These are phyloP conservation scores for Lactuca sativa DNA, from an alignment of 129 eudicot genomes.

Conservation along the genomic window DNA sequence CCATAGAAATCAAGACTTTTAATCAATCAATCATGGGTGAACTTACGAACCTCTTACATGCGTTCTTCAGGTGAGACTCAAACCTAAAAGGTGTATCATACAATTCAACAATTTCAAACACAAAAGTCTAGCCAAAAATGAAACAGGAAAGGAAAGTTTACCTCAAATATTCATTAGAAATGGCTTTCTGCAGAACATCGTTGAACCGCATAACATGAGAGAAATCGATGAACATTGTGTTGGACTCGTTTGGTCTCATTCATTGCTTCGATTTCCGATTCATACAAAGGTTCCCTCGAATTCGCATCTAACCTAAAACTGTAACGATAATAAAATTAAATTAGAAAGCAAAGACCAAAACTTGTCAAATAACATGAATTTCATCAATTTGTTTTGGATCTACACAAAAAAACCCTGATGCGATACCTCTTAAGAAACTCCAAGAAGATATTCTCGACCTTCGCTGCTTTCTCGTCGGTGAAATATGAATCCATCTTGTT, in stretches of 20 bases:
- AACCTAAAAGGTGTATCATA: slow-evolving; percentile 34
- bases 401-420: not conserved
- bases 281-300: slow-evolving; percentile 57
- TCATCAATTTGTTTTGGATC: not conserved
- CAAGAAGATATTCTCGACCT: too few species aligned
- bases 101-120: slow-evolving; percentile 12
- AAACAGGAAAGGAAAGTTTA: too few species aligned
- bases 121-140: too few species aligned
- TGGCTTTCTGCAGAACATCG: slow-evolving; percentile 23
- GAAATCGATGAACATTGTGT: slow-evolving; percentile 91
- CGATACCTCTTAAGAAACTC: too few species aligned
- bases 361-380: not conserved
- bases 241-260: not conserved
- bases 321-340: not conserved
- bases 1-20: too few species aligned
- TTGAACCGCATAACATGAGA: slow-evolving; percentile 70
- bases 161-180: too few species aligned
- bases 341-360: not conserved
- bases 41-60: slow-evolving; percentile 86
- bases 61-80: slow-evolving; percentile 77
- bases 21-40: too few species aligned
- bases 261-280: slow-evolving; percentile 18
- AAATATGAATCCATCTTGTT: slow-evolving; percentile 35
- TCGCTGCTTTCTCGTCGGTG: too few species aligned
- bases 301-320: slow-evolving; percentile 48